Percentiles rank a stretch among this genome's conserved stretches.
Conservation (phyloP, 768 basidiomycete genomes). For the Boletus rubroflammeus region DNA sequence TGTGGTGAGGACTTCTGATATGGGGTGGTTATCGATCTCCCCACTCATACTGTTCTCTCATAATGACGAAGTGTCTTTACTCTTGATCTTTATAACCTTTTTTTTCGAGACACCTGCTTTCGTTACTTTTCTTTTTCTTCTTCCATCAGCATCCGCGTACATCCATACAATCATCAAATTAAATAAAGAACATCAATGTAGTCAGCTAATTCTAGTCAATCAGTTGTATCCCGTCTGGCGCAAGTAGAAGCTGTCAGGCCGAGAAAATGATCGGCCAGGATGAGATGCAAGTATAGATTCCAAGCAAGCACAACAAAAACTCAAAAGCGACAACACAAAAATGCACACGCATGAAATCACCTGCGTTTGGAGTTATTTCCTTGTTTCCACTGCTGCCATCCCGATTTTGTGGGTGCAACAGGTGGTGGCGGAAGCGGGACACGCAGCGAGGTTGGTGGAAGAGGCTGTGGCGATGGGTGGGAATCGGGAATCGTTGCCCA, state of each 20-base stretch:
- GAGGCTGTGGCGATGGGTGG: slow-evolving; percentile 11
- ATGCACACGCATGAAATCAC: slow-evolving; percentile 6
- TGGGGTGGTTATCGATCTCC: slow-evolving; percentile 12
- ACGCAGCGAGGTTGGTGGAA: slow-evolving; percentile 7
- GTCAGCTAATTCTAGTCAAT: slow-evolving; percentile 42
- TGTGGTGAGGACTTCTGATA: slow-evolving; percentile 25
- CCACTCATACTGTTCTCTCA: slow-evolving; percentile 26
- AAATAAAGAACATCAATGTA: slow-evolving; percentile 47
- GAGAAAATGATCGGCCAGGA: background rate
- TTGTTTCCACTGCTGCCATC: slow-evolving; percentile 54
- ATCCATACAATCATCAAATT: slow-evolving; percentile 41
- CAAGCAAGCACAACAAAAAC: background rate
- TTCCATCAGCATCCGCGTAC: slow-evolving; percentile 33
- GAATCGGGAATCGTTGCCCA: slow-evolving; percentile 3
- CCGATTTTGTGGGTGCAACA: slow-evolving; percentile 31
- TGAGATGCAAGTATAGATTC: slow-evolving; percentile 2
- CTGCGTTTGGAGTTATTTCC: slow-evolving; percentile 18
- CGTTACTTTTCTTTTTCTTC: slow-evolving; percentile 21
- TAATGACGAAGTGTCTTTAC: slow-evolving; percentile 25
- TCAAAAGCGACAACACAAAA: background rate
- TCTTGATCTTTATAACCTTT: slow-evolving; percentile 38
- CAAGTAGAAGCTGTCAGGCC: slow-evolving; percentile 24
- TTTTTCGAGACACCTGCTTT: slow-evolving; percentile 24
- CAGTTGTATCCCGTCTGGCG: slow-evolving; percentile 19
- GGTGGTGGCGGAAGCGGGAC: slow-evolving; percentile 22